These are phyloP conservation scores for Simplicillium sp. DNA, from an alignment of 2,329 filamentous ascomycete genomes.

Conservation along the genomic window DNA sequence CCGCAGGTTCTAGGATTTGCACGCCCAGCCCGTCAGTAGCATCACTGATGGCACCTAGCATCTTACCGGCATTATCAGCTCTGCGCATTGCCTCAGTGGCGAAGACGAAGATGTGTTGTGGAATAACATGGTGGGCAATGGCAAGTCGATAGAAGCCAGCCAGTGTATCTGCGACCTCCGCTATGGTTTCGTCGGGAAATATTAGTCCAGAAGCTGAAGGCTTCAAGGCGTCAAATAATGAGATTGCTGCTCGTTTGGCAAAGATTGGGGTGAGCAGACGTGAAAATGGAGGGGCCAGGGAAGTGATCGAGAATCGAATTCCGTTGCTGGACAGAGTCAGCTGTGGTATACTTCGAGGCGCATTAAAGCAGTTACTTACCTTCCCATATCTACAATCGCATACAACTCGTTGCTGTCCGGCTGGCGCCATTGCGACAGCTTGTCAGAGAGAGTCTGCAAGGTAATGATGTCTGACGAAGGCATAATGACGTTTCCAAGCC, in stretches of 20 bases:
- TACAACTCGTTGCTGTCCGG: conserved; percentile 38
- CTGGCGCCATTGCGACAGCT: conserved; percentile 39
- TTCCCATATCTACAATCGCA: conserved; percentile 52
- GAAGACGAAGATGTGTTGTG: conserved; percentile 59
- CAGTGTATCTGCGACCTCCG: conserved; percentile 56
- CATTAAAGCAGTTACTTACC: conserved; percentile 28
- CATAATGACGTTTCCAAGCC: conserved; percentile 12
- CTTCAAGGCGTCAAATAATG: conserved; percentile 74
- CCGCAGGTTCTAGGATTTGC: conserved; percentile 63
- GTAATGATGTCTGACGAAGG: conserved; percentile 33
- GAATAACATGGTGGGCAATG: conserved; percentile 56
- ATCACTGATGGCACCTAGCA: conserved; percentile 54
- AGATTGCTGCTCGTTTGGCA: conserved; percentile 70
- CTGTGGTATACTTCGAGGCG: not conserved
- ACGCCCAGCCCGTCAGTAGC: conserved; percentile 58
- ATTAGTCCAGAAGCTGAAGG: conserved; percentile 26
- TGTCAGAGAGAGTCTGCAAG: conserved; percentile 39
- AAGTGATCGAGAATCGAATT: conserved; percentile 84
- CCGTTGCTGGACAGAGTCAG: conserved; percentile 56
- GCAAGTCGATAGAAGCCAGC: conserved; percentile 65
- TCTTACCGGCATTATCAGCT: conserved; percentile 62
- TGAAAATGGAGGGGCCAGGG: conserved; percentile 60
- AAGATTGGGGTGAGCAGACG: conserved; percentile 71
- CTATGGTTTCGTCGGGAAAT: conserved; percentile 49
- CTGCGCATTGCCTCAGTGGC: conserved; percentile 85